Percentiles rank a stretch among this genome's conserved stretches.
These are phyloP conservation scores for Atalantia buxifolia DNA, from an alignment of 345 rosid species.

Conservation along the genomic window DNA sequence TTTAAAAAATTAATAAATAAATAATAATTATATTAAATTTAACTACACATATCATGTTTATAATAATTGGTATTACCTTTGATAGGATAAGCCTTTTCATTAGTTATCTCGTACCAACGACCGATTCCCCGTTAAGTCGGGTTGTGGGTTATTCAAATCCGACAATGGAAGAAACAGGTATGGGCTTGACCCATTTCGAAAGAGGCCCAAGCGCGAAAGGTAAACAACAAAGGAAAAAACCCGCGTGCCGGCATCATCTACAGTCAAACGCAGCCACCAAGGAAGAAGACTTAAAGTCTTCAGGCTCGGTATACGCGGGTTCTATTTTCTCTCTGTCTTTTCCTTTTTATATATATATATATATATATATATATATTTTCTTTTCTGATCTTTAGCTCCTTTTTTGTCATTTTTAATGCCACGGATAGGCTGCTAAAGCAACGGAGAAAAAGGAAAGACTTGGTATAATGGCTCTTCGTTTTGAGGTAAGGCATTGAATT, in stretches of 20 bases:
- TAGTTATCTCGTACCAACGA: too few relatives aligned
- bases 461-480: slow-evolving; percentile 35
- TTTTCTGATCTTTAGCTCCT: not conserved
- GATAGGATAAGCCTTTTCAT: too few relatives aligned
- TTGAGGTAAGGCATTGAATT: slow-evolving; percentile 25
- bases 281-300: slow-evolving; percentile 9
- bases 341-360: too few relatives aligned
- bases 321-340: not conserved
- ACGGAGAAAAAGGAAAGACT: not conserved
- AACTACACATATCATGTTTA: accelerated
- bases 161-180: too few relatives aligned
- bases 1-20: too few relatives aligned
- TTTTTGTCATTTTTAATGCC: not conserved
- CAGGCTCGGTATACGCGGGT: not conserved
- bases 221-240: not conserved
- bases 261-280: not conserved
- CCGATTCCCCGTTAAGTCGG: too few relatives aligned
- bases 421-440: not conserved
- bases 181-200: not conserved
- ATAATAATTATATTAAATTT: too few relatives aligned
- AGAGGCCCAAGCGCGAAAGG: not conserved
- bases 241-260: not conserved
- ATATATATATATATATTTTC: too few relatives aligned
- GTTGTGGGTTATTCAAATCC: too few relatives aligned
- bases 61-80: too few relatives aligned